Percentiles rank a stretch among this genome's conserved stretches.
These are phyloP conservation scores for Tillandsia fasciculata DNA, from an alignment of 176 grass and related monocot genomes.

Conservation along the genomic window DNA sequence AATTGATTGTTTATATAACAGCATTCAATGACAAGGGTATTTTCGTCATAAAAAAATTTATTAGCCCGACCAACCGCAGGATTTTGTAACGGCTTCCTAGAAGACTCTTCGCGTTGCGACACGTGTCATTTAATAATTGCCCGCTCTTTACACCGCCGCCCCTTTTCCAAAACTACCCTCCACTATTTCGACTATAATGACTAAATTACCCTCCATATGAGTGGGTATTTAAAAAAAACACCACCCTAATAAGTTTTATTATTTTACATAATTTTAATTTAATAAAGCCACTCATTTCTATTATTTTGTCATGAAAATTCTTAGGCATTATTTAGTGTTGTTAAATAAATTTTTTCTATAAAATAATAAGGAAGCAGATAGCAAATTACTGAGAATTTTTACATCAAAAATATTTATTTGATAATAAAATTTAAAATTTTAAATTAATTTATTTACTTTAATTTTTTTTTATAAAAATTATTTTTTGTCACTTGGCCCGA, in stretches of 20 bases:
- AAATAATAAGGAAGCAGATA: no score
- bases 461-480: neutral
- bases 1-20: no score
- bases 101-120: neutral
- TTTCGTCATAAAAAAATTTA: neutral
- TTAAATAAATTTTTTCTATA: no score
- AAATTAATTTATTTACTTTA: no score
- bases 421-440: no score
- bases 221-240: neutral
- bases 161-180: neutral
- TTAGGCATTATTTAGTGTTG: no score
- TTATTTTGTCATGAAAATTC: no score
- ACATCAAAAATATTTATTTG: no score
- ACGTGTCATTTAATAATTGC: neutral
- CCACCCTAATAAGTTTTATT: neutral
- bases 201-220: neutral
- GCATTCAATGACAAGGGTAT: neutral
- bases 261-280: neutral
- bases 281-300: no score
- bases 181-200: neutral
- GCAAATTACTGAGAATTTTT: no score
- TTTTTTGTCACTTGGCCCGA: neutral
- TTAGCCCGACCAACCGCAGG: neutral
- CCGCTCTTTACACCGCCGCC: neutral
- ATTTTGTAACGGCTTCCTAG: neutral